Base-by-base conservation (phyloP, 2,329 filamentous ascomycete genomes). In the Penicillium crustosum region DNA sequence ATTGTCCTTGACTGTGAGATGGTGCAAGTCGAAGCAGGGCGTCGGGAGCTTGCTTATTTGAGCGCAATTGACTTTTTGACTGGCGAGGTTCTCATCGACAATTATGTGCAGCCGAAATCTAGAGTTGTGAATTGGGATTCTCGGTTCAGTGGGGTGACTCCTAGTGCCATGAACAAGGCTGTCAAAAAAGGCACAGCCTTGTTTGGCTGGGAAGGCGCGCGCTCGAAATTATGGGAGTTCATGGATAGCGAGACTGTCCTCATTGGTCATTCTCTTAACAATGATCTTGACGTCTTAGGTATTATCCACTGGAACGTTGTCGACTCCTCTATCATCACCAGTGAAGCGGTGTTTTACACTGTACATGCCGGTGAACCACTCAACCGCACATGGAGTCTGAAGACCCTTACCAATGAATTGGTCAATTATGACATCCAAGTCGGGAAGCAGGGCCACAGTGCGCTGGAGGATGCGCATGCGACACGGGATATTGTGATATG, bases 1-100 rank as follows among this genome's bases (percentile, higher is more conserved):
- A 72, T 82, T 2, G 75, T 71, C 0, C 62, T 82, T 8, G 80
- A 82, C 60, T 82, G 80, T 58, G 80, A 82, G 63, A 82, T 82
- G 79, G 78, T 78, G 6, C 69, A 66, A 15, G 65, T 78, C 1
- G 53, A 39, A 2, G 62, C 70, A 10, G 68, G 71, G 4, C 44
- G 39, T 12, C 25, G 60, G 39, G 73, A 73, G 58, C 60, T 75
- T 4, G 75, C 77, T n/a, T 72, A 70, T 12, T 51, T 81, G 10
- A 74, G 69, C 29, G 77, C 68, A 8, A 68, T 79, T 36, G 81
- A 83, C 65, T 78, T 78, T 49, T 53, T 82, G 29, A 80, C 78
- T 3, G 79, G 79, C 7, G 73, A 77, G n/a, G 59, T 78, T 3
- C 67, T 83, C 17, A 71, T 83, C 27, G 66, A 82, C 60, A 66